Percentiles rank a stretch among this genome's conserved stretches.
These are phyloP conservation scores for Sordaria brevicollis DNA, from an alignment of 495 filamentous ascomycete genomes.

Conservation along the genomic window DNA sequence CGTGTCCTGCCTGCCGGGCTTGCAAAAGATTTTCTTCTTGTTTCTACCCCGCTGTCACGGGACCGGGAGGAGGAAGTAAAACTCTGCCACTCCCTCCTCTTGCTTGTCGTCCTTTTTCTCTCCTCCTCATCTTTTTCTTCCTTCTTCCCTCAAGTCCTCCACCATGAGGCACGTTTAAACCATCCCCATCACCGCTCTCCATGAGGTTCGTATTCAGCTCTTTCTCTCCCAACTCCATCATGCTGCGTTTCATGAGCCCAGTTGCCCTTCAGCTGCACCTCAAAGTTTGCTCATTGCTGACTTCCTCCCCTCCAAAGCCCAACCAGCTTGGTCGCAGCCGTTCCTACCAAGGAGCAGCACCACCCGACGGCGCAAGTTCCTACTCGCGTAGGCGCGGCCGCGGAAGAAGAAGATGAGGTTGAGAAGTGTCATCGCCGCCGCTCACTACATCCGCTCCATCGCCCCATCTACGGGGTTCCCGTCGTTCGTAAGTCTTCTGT, in stretches of 20 bases:
- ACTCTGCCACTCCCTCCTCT: not conserved
- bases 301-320: not conserved
- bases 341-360: not conserved
- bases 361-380: not conserved
- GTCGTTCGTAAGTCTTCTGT: constrained; percentile 40
- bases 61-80: rapidly evolving
- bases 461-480: constrained; percentile 73
- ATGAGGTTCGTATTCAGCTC: not conserved
- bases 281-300: not conserved
- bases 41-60: not conserved
- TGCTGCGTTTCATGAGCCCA: not conserved
- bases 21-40: not conserved
- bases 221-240: not conserved
- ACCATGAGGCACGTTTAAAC: not conserved
- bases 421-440: constrained; percentile 59
- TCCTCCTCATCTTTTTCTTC: not conserved
- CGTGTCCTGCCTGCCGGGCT: not conserved
- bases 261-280: not conserved
- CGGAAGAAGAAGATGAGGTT: not conserved
- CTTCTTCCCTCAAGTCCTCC: not conserved
- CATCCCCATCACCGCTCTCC: not conserved
- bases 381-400: not conserved
- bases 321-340: not conserved
- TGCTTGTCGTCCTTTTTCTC: not conserved
- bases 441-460: constrained; percentile 79